Percentiles rank a stretch among this genome's conserved stretches.
These are phyloP conservation scores for Clonostachys sp. DNA, from an alignment of 2,329 filamentous ascomycete genomes.

Conservation along the genomic window DNA sequence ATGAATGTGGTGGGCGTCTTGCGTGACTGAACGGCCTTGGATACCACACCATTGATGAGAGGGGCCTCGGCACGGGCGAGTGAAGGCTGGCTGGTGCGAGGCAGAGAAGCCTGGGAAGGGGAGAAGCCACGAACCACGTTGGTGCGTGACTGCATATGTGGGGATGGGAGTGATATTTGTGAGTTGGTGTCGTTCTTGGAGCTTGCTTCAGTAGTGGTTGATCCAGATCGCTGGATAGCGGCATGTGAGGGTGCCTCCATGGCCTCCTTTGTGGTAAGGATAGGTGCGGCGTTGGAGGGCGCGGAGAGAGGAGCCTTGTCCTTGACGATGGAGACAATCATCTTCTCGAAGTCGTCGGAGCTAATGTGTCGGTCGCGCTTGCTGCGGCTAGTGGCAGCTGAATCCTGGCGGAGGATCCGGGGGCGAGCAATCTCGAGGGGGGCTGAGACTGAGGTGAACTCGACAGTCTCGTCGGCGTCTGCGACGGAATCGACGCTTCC, in stretches of 20 bases:
- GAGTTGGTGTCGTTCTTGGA: slow-evolving; percentile 49
- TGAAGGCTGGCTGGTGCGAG: slow-evolving; percentile 25
- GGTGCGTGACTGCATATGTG: slow-evolving; percentile 19
- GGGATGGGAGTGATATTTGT: slow-evolving; percentile 19
- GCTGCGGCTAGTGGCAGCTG: slow-evolving; percentile 64
- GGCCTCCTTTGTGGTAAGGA: slow-evolving; percentile 24
- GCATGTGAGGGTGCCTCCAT: slow-evolving; percentile 16
- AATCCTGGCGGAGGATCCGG: slow-evolving; percentile 67
- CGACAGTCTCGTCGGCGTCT: slow-evolving; percentile 59
- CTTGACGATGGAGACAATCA: slow-evolving; percentile 89
- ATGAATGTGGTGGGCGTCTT: slow-evolving; percentile 59
- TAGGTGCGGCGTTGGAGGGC: slow-evolving; percentile 16
- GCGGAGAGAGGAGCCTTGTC: slow-evolving; percentile 61
- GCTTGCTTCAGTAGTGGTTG: slow-evolving; percentile 34
- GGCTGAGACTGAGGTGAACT: slow-evolving; percentile 48
- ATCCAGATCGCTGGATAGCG: slow-evolving; percentile 25
- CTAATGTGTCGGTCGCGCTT: slow-evolving; percentile 86
- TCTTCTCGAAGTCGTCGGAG: slow-evolving; percentile 88
- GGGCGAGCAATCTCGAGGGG: slow-evolving; percentile 60
- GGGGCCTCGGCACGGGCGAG: slow-evolving; percentile 49
- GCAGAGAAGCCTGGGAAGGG: slow-evolving; percentile 59
- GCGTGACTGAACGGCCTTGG: slow-evolving; percentile 67
- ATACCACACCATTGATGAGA: slow-evolving; percentile 46
- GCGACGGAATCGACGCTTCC: slow-evolving; percentile 71
- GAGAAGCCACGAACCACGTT: slow-evolving; percentile 86